Conservation (phyloP, 805 yeast species). For the Barnettozyma vustinii region DNA sequence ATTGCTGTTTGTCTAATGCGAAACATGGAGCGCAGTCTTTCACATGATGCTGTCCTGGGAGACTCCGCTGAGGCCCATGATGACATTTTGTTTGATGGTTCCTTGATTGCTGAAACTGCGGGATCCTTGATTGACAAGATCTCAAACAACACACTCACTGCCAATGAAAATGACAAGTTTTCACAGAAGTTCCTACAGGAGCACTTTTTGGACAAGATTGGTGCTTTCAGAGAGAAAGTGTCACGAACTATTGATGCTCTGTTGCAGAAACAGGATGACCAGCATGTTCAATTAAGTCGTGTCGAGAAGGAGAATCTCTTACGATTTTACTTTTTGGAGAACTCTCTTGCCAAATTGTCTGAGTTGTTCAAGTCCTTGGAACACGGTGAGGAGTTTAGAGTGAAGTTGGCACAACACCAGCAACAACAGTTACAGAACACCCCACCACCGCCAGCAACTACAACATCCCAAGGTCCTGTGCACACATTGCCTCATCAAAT, state of each 20-base stretch:
- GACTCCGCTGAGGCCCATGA: conserved; percentile 27
- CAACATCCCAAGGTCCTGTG: neutral
- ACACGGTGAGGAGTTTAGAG: conserved; percentile 15
- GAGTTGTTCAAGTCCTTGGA: conserved; percentile 29
- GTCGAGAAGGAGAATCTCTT: conserved; percentile 75
- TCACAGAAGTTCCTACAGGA: conserved; percentile 33
- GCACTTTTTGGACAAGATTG: conserved; percentile 38
- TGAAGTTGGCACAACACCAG: conserved; percentile 13
- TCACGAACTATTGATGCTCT: conserved; percentile 50
- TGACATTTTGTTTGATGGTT: conserved; percentile 72
- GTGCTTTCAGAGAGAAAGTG: conserved; percentile 33
- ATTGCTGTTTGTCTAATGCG: conserved; percentile 77
- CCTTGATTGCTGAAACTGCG: conserved; percentile 68
- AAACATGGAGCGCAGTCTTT: conserved; percentile 65
- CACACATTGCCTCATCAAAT: conserved; percentile 55
- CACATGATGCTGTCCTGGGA: conserved; percentile 14
- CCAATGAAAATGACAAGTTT: conserved; percentile 27
- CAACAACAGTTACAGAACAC: conserved; percentile 5
- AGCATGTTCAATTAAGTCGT: conserved; percentile 37
- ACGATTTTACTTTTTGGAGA: conserved; percentile 62
- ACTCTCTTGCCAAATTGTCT: conserved; percentile 54
- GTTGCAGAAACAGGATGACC: conserved; percentile 48
- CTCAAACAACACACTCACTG: conserved; percentile 14
- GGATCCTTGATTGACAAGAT: conserved; percentile 50
- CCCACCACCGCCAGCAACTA: conserved; percentile 5